Percentiles rank a stretch among this genome's conserved stretches.
Conservation (phyloP, 306 rosid species). For the Trifolium pratense region DNA sequence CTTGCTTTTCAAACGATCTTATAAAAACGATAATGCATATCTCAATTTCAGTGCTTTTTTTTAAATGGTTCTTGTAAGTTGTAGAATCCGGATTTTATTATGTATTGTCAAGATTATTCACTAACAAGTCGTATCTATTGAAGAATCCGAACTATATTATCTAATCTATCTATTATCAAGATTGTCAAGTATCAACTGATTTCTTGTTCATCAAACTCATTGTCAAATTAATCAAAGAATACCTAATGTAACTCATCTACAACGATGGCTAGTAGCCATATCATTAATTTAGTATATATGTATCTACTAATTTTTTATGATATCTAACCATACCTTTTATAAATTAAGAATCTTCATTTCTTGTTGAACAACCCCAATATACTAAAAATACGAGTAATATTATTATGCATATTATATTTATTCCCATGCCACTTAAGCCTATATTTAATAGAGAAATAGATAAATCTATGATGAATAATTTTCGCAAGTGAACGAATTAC, state of each 20-base stretch:
- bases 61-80: conserved; percentile 16
- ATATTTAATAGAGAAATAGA: conserved; percentile 35
- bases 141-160: too few relatives aligned
- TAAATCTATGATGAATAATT: too few relatives aligned
- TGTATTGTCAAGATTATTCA: conserved; percentile 35
- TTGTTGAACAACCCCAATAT: neutral
- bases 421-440: conserved; percentile 37
- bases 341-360: conserved; percentile 34
- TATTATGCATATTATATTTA: conserved; percentile 36
- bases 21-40: conserved; percentile 30
- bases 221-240: too few relatives aligned
- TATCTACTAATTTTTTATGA: conserved; percentile 26
- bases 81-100: conserved; percentile 23
- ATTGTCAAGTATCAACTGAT: too few relatives aligned
- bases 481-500: too few relatives aligned
- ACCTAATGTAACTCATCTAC: too few relatives aligned
- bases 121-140: conserved; percentile 15
- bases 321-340: conserved; percentile 7
- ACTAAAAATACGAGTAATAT: neutral
- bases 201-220: neutral
- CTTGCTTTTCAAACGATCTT: conserved; percentile 37
- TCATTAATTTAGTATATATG: neutral
- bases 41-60: conserved; percentile 34
- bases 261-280: too few relatives aligned
- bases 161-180: too few relatives aligned